These are phyloP conservation scores for Allium fistulosum DNA, from an alignment of 106 monocot genomes.

Conservation along the genomic window DNA sequence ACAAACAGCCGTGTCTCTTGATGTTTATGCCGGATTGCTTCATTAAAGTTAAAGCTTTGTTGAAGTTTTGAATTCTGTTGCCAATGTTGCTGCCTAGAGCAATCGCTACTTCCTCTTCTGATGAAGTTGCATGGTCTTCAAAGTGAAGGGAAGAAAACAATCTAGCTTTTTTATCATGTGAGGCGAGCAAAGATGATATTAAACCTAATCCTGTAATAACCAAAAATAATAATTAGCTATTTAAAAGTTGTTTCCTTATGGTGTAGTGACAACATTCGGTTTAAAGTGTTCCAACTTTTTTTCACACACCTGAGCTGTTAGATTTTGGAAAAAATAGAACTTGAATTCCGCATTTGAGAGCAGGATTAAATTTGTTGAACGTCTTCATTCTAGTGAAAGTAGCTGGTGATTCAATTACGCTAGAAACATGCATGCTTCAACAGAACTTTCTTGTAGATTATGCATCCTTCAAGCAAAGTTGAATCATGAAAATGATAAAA, in stretches of 20 bases:
- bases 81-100: conserved; percentile 93
- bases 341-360: conserved; percentile 6
- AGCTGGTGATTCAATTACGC: conserved; percentile 4
- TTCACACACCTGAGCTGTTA: neutral
- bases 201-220: conserved; percentile 11
- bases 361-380: conserved; percentile 10
- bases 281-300: neutral
- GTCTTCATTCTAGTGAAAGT: conserved; percentile 15
- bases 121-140: conserved; percentile 16
- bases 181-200: neutral
- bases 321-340: neutral
- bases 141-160: conserved; percentile 13
- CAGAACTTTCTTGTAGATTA: neutral
- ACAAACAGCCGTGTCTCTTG: conserved; percentile 61
- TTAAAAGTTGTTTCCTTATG: neutral
- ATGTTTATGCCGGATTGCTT: conserved; percentile 61
- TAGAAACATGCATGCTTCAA: neutral
- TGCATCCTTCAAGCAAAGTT: neutral
- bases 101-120: conserved; percentile 68
- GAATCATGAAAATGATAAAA: neutral
- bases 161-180: conserved; percentile 1
- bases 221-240: neutral
- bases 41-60: conserved; percentile 63
- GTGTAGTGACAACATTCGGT: neutral
- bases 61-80: conserved; percentile 61